Conservation (phyloP, 176 grass and related monocot genomes). For the Panicum miliaceum region DNA sequence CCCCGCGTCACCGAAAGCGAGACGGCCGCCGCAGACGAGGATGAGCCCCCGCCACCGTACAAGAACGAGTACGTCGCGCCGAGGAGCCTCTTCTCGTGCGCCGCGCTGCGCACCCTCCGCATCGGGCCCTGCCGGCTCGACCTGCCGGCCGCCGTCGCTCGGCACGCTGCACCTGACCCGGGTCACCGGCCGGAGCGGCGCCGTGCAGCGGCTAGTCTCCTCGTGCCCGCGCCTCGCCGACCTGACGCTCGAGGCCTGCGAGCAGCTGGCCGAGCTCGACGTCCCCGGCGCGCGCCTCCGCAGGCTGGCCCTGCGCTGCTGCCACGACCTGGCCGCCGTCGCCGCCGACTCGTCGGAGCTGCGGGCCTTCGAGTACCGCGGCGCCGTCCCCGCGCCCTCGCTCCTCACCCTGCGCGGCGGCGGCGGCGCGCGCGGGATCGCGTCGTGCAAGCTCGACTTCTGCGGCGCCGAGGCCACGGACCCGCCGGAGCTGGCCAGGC, state of each 20-base stretch:
- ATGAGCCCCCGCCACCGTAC: neutral
- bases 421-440: too few relatives aligned
- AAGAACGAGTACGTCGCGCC: neutral
- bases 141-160: neutral
- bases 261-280: neutral
- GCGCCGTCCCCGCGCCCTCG: neutral
- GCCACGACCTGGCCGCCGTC: neutral
- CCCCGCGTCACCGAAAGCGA: too few relatives aligned
- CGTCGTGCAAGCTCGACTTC: neutral
- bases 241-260: neutral
- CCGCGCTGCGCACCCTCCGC: neutral
- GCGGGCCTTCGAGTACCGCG: constrained; percentile 2
- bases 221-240: neutral
- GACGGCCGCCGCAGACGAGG: neutral
- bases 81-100: neutral
- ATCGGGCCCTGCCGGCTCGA: neutral
- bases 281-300: neutral
- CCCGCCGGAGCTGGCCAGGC: neutral
- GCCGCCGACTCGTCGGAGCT: neutral
- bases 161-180: neutral
- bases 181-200: neutral
- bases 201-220: constrained; percentile 27
- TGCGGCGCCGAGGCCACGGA: neutral
- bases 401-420: too few relatives aligned
- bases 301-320: constrained; percentile 13